Evolutionary conservation across 495 filamentous ascomycete genomes (phyloP), one percentile per base, ranked within the genome.

Genomic region (Penicillium tannophilum): DNA sequence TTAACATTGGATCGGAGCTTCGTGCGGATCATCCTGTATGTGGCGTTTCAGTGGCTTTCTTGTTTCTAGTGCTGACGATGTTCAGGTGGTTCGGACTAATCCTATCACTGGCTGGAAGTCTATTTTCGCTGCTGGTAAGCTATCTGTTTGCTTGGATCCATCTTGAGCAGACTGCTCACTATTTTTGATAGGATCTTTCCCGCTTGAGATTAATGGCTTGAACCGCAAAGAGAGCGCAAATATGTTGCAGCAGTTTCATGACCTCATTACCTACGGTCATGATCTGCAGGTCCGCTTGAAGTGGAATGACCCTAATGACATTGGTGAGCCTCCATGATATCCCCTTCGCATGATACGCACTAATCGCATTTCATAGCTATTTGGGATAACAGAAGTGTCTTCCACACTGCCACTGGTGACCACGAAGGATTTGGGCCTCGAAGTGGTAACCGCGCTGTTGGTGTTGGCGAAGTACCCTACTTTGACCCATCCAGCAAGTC

Each of bases 51-150:
- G n/a, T n/a, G n/a, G n/a, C n/a, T n/a, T n/a, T n/a, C n/a, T n/a
- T 23, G 30, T 39, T 24, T 46, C 26, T 47, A 50, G 14, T 23
- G 16, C 19, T 54, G 31, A 44, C 43, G 24, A 3, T 16, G n/a
- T 39, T 11, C 28, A 62, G 59, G 61, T 92, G 1, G 75, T 92
- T 23, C 86, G 90, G 12, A 92, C 90, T n/a, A 91, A 93, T 68
- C 90, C 90, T 7, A 86, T 92, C 1, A 92, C 90, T 0, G 90
- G 90, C 1, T 93, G 90, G 88, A 90, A 89, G 72, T 76, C 69
- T n/a, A 72, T 93, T n/a, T 92, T 88, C 63, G 79, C 81, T 1
- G 76, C 85, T 17, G 86, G 67, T 69, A 52, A 41, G 52, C 44
- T 17, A 11, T 8, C 3, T 8, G 3, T 3, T 16, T 1, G 2